A percentile compares a stretch with the other conserved stretches of the same genome.
phyloP scores from a whole-genome alignment of 2,329 filamentous ascomycete species.

The Cryoendolithus antarcticus region DNA sequence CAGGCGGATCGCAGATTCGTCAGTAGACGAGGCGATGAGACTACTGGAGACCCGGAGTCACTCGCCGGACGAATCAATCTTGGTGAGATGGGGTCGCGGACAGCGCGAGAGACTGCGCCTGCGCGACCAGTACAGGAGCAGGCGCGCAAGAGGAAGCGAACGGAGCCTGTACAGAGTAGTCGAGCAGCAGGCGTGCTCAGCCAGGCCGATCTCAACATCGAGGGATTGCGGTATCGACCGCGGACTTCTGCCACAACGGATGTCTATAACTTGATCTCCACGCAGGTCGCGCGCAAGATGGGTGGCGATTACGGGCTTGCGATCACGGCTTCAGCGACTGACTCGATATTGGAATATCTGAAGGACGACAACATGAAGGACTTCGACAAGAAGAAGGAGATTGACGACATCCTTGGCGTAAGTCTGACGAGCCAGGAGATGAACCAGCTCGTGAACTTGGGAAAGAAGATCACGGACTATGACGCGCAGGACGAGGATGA shows the following conservation, averaged over 20 bases:
- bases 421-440: slow-evolving; percentile 80
- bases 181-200: slow-evolving; percentile 68
- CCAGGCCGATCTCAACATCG: slow-evolving; percentile 73
- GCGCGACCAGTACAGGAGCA: slow-evolving; percentile 49
- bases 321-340: slow-evolving; percentile 83
- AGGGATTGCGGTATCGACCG: slow-evolving; percentile 84
- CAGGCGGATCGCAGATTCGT: slow-evolving; percentile 97
- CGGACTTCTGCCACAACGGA: slow-evolving; percentile 82
- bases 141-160: slow-evolving; percentile 72
- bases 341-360: slow-evolving; percentile 77
- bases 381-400: slow-evolving; percentile 94
- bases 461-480: slow-evolving; percentile 98
- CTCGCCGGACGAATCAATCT: slow-evolving; percentile 89
- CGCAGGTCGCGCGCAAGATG: slow-evolving; percentile 73
- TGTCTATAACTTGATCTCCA: slow-evolving; percentile 88
- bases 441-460: slow-evolving; percentile 89
- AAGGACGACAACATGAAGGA: slow-evolving; percentile 96
- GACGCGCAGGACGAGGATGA: slow-evolving; percentile 94
- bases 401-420: slow-evolving; percentile 83
- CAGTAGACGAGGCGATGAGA: slow-evolving; percentile 82
- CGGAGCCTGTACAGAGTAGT: slow-evolving; percentile 53
- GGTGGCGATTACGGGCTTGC: slow-evolving; percentile 91
- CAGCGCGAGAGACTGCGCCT: slow-evolving; percentile 65
- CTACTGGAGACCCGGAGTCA: slow-evolving; percentile 93
- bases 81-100: slow-evolving; percentile 82